These are phyloP conservation scores for Penicillium mononematosum DNA, from an alignment of 495 filamentous ascomycete genomes.

Conservation along the genomic window DNA sequence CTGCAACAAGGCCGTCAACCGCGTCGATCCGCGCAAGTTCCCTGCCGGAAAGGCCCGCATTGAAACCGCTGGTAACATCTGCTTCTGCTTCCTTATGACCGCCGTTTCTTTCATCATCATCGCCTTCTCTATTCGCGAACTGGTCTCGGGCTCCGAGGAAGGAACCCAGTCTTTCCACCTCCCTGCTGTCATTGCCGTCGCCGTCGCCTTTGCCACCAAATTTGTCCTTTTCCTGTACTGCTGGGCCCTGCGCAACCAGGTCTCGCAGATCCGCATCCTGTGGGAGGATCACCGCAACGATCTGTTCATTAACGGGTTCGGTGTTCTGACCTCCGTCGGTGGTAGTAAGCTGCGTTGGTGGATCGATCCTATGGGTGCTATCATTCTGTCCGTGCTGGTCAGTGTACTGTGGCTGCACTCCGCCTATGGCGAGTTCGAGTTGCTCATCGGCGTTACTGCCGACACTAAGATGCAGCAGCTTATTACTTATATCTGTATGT, in stretches of 20 bases:
- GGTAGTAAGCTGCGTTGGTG: constrained; percentile 89
- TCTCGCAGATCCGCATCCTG: constrained; percentile 86
- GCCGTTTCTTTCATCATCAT: constrained; percentile 88
- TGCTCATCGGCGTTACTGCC: constrained; percentile 86
- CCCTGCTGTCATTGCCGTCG: constrained; percentile 84
- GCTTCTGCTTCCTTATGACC: constrained; percentile 96
- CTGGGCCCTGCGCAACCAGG: constrained; percentile 83
- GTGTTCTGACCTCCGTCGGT: constrained; percentile 83
- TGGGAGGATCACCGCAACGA: constrained; percentile 93
- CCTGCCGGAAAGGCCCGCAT: constrained; percentile 92
- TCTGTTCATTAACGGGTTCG: constrained; percentile 85
- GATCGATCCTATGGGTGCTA: constrained; percentile 92
- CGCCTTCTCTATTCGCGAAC: constrained; percentile 74
- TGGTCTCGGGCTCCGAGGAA: constrained; percentile 47
- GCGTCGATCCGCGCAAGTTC: constrained; percentile 85
- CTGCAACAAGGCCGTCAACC: constrained; percentile 81
- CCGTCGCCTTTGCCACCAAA: constrained; percentile 81
- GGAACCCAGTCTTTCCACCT: constrained; percentile 67
- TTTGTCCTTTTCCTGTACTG: constrained; percentile 85
- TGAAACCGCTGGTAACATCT: constrained; percentile 94
- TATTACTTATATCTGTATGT: constrained; percentile 88
- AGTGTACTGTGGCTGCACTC: constrained; percentile 76
- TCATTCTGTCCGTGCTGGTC: constrained; percentile 76
- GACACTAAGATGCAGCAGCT: constrained; percentile 83
- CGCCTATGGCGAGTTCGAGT: constrained; percentile 84